Percentiles rank a stretch among this genome's conserved stretches.
Evolutionary conservation across 768 basidiomycete genomes (phyloP).

Genomic region (Tricholoma furcatifolium): DNA sequence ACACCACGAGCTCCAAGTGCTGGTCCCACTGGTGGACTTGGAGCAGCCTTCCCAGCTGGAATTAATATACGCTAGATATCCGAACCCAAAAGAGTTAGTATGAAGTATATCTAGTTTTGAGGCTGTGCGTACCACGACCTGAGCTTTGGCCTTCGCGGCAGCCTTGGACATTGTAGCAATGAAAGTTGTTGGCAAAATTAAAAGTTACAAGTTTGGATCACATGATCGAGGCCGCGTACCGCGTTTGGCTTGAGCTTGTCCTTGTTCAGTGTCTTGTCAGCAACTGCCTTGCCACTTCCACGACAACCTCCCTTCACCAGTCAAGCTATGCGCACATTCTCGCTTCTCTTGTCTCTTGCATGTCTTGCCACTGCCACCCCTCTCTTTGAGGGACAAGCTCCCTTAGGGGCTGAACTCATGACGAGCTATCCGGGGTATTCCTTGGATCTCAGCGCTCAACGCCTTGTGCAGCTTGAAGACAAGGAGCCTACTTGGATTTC

Average conservation of each 20-base stretch:
- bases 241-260: background rate
- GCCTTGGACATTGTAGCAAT: slow-evolving; percentile 62
- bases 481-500: slow-evolving; percentile 76
- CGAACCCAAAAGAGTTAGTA: slow-evolving; percentile 15
- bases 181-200: background rate
- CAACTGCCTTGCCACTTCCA: slow-evolving; percentile 1
- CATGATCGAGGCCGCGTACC: slow-evolving; percentile 1
- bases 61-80: slow-evolving; percentile 72
- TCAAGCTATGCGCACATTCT: slow-evolving; percentile 47
- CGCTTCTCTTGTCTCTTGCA: slow-evolving; percentile 42
- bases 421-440: slow-evolving; percentile 55
- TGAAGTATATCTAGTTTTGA: background rate
- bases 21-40: slow-evolving; percentile 94
- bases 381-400: slow-evolving; percentile 36
- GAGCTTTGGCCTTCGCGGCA: slow-evolving; percentile 58
- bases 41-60: slow-evolving; percentile 92
- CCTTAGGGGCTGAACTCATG: slow-evolving; percentile 28
- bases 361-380: slow-evolving; percentile 42
- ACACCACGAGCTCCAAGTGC: slow-evolving; percentile 97
- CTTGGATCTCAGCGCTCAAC: slow-evolving; percentile 67
- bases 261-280: background rate
- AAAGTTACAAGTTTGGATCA: background rate
- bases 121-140: slow-evolving; percentile 64
- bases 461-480: slow-evolving; percentile 76
- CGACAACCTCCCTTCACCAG: no score